Base-by-base conservation (phyloP, 1,284 basidiomycete species). In the Apiotrichum sp. region DNA sequence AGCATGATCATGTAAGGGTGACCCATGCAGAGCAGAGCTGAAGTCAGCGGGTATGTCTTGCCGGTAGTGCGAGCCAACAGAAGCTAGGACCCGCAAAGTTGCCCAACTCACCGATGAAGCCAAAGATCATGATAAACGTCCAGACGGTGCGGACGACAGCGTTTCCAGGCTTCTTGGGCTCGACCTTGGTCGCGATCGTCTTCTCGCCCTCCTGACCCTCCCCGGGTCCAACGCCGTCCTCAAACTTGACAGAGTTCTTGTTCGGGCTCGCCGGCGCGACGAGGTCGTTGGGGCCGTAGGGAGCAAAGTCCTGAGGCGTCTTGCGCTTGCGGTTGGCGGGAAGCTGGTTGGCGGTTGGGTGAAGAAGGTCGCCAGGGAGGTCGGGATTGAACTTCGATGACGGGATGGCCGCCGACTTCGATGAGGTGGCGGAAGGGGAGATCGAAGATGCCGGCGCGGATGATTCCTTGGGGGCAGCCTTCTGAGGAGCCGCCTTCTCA, bases 61-160 rank as follows among this genome's bases (percentile, higher is more conserved):
- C 40, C 40, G 40, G n/a, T n/a, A 8, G 40, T 14, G 40, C 40
- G 22, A 22, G 22, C 22, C 22, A 41, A 11, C 22, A 22, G 22
- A 22, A 22, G 22, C 22, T 22, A 6, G n/a, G 10, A 11, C 6
- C 40, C 32, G 31, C 9, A 11, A 7, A 22, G 22, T 22, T 22
- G 22, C 22, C 22, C 2, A 3, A 77, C 84, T 66, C 71, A 93
- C 93, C 81, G 65, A 98, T 81, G 74, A 98, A 97, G 11, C 86
- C 93, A 31, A 83, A 86, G 65, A 97, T 93, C 95, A 98, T 98
- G 66, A 97, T 88, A 66, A 98, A 86, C 14, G 92, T 95, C 88
- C 90, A 96, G 33, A 95, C 70, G 5, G 91, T 93, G 57, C 95
- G 83, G 52, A 88, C 89, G 34, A 93, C 72, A 50, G 88, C 81